Percentiles rank a stretch among this genome's conserved stretches.
These are phyloP conservation scores for Talaromyces marneffei DNA, from an alignment of 2,329 filamentous ascomycete genomes.

Conservation along the genomic window DNA sequence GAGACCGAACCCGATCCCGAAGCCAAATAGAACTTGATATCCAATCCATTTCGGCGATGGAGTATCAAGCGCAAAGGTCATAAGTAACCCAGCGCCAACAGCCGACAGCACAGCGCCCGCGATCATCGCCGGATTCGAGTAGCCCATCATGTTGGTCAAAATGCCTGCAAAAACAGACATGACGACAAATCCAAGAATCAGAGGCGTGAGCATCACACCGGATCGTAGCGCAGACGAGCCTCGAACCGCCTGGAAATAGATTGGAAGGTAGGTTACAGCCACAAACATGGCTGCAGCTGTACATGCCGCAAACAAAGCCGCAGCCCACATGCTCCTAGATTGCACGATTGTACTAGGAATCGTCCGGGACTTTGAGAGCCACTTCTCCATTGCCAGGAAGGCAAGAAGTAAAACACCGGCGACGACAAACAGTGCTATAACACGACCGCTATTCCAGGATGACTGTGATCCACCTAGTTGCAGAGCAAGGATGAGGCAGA, in stretches of 20 bases:
- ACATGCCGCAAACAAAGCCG: background rate
- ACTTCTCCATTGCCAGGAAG: background rate
- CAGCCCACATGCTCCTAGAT: too few species aligned
- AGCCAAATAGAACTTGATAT: slow-evolving; percentile 15
- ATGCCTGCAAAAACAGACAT: background rate
- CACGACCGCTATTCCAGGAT: background rate
- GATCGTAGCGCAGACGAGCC: background rate
- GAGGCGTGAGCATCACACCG: background rate
- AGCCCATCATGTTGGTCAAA: background rate
- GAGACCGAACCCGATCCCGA: slow-evolving; percentile 18
- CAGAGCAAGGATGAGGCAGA: background rate
- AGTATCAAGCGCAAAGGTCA: background rate
- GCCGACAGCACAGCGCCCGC: background rate
- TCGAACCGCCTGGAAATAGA: background rate
- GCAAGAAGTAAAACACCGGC: background rate
- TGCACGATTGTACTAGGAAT: too few species aligned
- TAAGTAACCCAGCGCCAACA: background rate
- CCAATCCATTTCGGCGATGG: background rate
- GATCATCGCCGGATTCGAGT: background rate
- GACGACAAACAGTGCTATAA: background rate
- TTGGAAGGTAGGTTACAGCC: background rate
- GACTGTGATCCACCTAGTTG: background rate
- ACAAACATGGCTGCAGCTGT: background rate
- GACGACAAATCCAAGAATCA: background rate
- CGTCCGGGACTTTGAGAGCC: too few species aligned